Evolutionary conservation across 2,329 filamentous ascomycete species (phyloP), one percentile per base, ranked within the genome.

Genomic region (Hyphodiscus sp.): DNA sequence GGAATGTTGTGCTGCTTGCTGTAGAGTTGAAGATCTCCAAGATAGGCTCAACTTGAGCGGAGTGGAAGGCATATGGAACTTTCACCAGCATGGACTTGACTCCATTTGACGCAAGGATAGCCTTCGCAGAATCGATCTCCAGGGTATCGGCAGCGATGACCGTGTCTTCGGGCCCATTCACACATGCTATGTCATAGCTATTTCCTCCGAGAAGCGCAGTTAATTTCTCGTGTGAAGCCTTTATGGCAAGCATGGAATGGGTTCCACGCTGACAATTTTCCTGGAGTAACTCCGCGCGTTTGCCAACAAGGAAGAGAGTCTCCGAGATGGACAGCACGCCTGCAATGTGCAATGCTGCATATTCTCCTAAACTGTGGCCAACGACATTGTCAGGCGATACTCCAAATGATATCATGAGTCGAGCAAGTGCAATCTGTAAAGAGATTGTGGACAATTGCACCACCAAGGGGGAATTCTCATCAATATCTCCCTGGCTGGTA

Each of bases 371-470:
- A 10, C 83, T 87, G 68, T 81, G 79, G 23, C 79, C 79, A 16
- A 81, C 65, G 1, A 81, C 78, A 8, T 71, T 78, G 18, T 76
- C 74, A 7, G 80, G 79, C 33, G 66, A 69, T 52, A 82, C 69
- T 30, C 77, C 78, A 76, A 77, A 79, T 1, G 75, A 76, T 13
- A 56, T 64, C 79, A 78, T 82, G 1, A 81, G 69, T 26, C 72
- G 73, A 3, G 75, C 74, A 9, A 82, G 68, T 2, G 79, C 79
- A 71, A 56, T 81, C 67, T 82, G 74, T 41, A 81, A 74, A 50
- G 73, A 75, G 47, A 69, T 70, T 5, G 79, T 65, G 1, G 74
- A 77, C 11, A 81, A 73, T 66, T 82, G 79, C 1, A 77, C 69
- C 26, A 76, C 65, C 2, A 79, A 68, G 48, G 68, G 74, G 11